Conservation (phyloP, 1,284 basidiomycete species). For the Rhodotorula glutinis region DNA sequence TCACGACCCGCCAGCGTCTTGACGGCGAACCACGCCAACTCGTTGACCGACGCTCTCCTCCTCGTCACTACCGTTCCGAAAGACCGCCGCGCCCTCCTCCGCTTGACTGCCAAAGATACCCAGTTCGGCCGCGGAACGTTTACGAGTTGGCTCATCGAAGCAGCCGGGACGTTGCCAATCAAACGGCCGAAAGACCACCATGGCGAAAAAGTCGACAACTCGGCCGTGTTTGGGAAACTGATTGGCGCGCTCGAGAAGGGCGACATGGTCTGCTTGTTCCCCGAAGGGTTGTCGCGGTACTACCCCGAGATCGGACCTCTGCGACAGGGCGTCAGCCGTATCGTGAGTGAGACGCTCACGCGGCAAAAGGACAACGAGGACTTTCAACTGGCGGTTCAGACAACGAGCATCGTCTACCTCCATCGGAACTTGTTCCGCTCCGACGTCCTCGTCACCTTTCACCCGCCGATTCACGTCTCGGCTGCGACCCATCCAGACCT, state of each 20-base stretch:
- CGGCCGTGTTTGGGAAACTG: conserved; percentile 63
- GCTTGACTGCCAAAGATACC: conserved; percentile 78
- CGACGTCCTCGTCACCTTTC: conserved; percentile 78
- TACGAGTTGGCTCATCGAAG: conserved; percentile 82
- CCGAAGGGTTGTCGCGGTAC: conserved; percentile 73
- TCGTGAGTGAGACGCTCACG: conserved; percentile 72
- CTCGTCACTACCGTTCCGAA: conserved; percentile 43
- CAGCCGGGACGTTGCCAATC: conserved; percentile 75
- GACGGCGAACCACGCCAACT: conserved; percentile 77
- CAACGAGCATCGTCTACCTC: conserved; percentile 68
- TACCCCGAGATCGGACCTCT: conserved; percentile 76
- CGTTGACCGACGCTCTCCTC: conserved; percentile 73
- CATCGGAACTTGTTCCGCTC: conserved; percentile 73
- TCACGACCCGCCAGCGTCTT: conserved; percentile 55
- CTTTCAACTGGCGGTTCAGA: conserved; percentile 68
- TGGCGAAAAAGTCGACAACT: conserved; percentile 61
- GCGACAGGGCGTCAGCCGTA: conserved; percentile 77
- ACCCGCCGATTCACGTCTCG: conserved; percentile 58
- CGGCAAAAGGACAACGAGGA: conserved; percentile 58
- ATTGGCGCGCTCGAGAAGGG: conserved; percentile 70
- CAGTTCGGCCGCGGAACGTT: conserved; percentile 76
- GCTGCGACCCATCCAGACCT: conserved; percentile 30
- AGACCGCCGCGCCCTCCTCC: conserved; percentile 65
- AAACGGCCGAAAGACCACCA: conserved; percentile 64
- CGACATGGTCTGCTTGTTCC: conserved; percentile 58